phyloP scores from a whole-genome alignment of 257 asterid species.

The Solanum chilense region DNA sequence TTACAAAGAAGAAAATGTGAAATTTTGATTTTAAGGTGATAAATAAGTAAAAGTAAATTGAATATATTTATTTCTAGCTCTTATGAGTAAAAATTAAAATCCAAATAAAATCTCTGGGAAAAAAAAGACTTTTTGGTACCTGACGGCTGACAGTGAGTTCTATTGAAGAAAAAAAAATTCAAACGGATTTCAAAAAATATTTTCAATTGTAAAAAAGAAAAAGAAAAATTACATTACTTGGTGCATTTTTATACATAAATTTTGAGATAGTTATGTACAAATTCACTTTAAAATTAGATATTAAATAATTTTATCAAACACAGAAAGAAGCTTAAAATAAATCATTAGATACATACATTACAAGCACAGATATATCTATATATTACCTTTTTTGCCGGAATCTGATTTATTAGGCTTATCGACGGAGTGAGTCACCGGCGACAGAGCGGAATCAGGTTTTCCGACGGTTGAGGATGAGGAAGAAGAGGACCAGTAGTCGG shows the following conservation, averaged over 20 bases:
- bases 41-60: neutral
- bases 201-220: neutral
- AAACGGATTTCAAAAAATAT: neutral
- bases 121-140: neutral
- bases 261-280: neutral
- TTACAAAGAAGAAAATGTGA: too few relatives aligned
- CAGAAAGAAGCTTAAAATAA: neutral
- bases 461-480: slow-evolving; percentile 17
- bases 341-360: neutral
- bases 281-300: neutral
- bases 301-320: neutral
- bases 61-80: neutral
- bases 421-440: neutral
- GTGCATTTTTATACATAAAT: neutral
- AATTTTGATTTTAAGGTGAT: too few relatives aligned
- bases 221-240: neutral
- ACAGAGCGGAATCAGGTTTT: neutral
- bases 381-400: neutral
- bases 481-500: slow-evolving; percentile 50
- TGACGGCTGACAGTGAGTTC: neutral
- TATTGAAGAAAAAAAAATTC: neutral
- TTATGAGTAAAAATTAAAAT: neutral
- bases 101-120: neutral
- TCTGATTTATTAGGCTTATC: slow-evolving; percentile 2
- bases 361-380: neutral